Base-by-base conservation (phyloP, 345 rosid genomes). In the Aethionema arabicum region DNA sequence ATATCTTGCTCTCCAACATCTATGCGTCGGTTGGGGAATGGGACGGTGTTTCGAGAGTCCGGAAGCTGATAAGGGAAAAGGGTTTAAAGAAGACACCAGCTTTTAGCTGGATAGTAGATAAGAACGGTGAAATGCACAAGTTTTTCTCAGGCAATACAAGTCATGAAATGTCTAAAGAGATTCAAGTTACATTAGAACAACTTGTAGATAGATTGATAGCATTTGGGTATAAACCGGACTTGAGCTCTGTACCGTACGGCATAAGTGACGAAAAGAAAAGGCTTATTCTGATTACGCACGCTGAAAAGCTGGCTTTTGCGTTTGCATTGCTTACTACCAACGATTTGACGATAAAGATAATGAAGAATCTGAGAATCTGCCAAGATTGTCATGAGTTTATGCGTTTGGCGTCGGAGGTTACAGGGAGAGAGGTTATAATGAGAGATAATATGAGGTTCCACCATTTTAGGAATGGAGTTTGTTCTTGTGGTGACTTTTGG, bases 401-500 rank as follows among this genome's bases (percentile, higher is more conserved):
- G 79, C 74, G 87, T 65, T 74, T 75, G 30, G 80, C 80, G 4
- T 84, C 97, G 16, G 72, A 65, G 37, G 72, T 84, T 41, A 63
- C 66, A 4, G 73, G 80, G 36, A 78, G 84, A 62, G 80, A 78
- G 68, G 82, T 90, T 66, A 65, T 82, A 64, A 75, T 88, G 58
- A 78, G 95, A 56, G 95, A 88, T 70, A 83, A 72, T 67, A 66
- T 78, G 80, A 82, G 92, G 56, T 84, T 85, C 72, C 98, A 84
- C 73, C 91, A 85, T 81, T 90, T 87, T 68, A 67, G 21, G 12
- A 79, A 58, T 42, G 96, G 97, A 31, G 61, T 31, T 21, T 87
- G 96, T 71, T 85, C 96, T 8, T 87, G 97, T 41, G 82, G 85
- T 56, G 67, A 77, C 64, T 87, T 80, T 72, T 90, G 95, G 95